phyloP scores from a whole-genome alignment of 1,284 basidiomycete species.

The Caloboletus firmus region DNA sequence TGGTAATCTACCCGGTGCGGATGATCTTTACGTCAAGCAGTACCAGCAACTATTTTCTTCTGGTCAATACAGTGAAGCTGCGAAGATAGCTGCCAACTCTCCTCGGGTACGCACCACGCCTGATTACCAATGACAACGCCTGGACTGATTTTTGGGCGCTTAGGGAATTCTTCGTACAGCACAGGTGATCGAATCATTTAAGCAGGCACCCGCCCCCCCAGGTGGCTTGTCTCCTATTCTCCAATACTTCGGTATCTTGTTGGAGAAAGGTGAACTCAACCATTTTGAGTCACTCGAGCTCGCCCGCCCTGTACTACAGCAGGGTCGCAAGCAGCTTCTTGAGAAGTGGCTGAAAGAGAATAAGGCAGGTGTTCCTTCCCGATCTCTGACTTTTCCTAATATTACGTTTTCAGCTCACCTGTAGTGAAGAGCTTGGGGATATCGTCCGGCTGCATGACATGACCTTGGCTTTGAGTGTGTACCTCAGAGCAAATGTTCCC shows the following conservation, averaged over 20 bases:
- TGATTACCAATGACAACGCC: background rate
- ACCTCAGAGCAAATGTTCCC: conserved; percentile 96
- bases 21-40: conserved; percentile 95
- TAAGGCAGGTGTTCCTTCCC: conserved; percentile 59
- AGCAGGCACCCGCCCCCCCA: conserved; percentile 87
- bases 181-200: conserved; percentile 98
- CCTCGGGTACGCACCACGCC: conserved; percentile 61
- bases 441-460: conserved; percentile 95
- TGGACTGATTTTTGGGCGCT: conserved; percentile 28
- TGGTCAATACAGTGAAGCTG: conserved; percentile 94
- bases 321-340: conserved; percentile 95
- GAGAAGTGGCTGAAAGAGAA: conserved; percentile 99
- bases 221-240: conserved; percentile 95
- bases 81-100: conserved; percentile 97
- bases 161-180: conserved; percentile 94
- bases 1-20: conserved; percentile 96
- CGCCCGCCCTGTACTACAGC: conserved; percentile 92
- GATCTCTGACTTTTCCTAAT: conserved; percentile 12
- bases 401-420: conserved; percentile 71
- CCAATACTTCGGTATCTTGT: conserved; percentile 96
- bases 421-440: conserved; percentile 98
- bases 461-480: conserved; percentile 98
- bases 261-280: conserved; percentile 98
- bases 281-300: conserved; percentile 96
- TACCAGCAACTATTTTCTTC: conserved; percentile 92